Base-by-base conservation (phyloP, 371 early-diverging fungal species). In the Saksenaea vasiformis region DNA sequence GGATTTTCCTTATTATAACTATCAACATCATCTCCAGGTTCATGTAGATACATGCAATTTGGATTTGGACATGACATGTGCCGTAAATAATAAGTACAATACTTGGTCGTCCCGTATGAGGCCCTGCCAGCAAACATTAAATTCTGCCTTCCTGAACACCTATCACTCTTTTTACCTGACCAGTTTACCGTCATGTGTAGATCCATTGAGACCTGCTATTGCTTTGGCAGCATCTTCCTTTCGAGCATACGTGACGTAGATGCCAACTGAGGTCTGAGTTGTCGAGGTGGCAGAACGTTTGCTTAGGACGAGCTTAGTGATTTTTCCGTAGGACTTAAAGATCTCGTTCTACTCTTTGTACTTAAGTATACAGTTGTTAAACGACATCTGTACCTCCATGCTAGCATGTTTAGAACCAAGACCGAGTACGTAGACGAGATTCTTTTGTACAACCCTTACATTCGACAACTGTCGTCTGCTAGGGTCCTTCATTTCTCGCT, bases 251-350 rank as follows among this genome's bases (percentile, higher is more conserved):
- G 96, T 96, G 56, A 98, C 88, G 69, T 97, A 98, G 17, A 97
- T 94, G 36, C 87, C 90, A 14, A 87, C 79, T 17, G 79, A 70
- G 1, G 80, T 70, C 28, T 58, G 44, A 27, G 57, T 60, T 8
- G 66, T 59, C 2, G 82, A 71, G 19, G 80, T 60, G n/a, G 68
- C 37, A 22, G 68, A 34, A 9, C 88, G 84, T 43, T 80, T 83
- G 68, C 90, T 92, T 28, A 95, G 80, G 26, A 96, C 94, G 11
- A 97, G 88, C 71, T 95, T 93, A 35, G 87, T 82, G 57, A 98
- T 95, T 56, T 93, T 94, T 54, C 98, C 98, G 78, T 91, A 97
- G 77, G 96, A 95, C 26, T 95, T 97, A 84, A 98, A 97, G 68
- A 95, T 93, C 47, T 97, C 96, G 56, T 86, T 83, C 69, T 89